Base-by-base conservation (phyloP, 345 rosid genomes). In the Salix dunnii region DNA sequence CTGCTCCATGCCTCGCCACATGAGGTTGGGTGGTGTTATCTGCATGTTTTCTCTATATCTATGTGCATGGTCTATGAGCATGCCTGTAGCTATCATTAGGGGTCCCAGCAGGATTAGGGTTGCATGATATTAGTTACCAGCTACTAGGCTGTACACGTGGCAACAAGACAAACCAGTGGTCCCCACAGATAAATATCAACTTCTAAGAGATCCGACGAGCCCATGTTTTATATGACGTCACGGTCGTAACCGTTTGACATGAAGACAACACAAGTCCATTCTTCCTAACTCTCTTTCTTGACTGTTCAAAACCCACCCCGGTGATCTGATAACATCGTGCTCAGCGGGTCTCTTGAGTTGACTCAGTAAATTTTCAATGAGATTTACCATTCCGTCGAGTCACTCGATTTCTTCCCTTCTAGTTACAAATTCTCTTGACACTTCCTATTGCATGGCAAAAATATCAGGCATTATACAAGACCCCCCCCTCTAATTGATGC, bases 171-270 rank as follows among this genome's bases (percentile, higher is more conserved):
- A 48, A 66, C 10, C 5, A 3, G 18, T 40, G 62, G 71, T 17
- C 67, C 82, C 67, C 66, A 60, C 68, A 18, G 35, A 40, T 51
- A 46, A 3, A 11, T 48, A 51, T 68, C 61, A 40, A 60, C 55
- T 53, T 46, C 71, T 46, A 31, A 53, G 42, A 63, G 63, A 33
- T 64, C 20, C 27, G 69, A 60, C 68, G 33, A 35, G 74, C 74
- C 86, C 84, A 75, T 80, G 63, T 77, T 60, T 28, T 13, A 2
- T 33, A n/a, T 85, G 91, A 89, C 77, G 91, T 91, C 86, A 89
- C 28, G 78, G 84, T 83, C 89, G 71, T 76, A 86, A 85, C 90
- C 83, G 90, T 75, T 88, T 85, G 90, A 87, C 91, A 78, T 79
- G 31, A 80, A 78, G 77, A 81, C 82, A 83, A 61, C 61, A 69